Percentiles rank a stretch among this genome's conserved stretches.
These are phyloP conservation scores for Populus tomentosa DNA, from an alignment of 441 rosid species.

Conservation along the genomic window DNA sequence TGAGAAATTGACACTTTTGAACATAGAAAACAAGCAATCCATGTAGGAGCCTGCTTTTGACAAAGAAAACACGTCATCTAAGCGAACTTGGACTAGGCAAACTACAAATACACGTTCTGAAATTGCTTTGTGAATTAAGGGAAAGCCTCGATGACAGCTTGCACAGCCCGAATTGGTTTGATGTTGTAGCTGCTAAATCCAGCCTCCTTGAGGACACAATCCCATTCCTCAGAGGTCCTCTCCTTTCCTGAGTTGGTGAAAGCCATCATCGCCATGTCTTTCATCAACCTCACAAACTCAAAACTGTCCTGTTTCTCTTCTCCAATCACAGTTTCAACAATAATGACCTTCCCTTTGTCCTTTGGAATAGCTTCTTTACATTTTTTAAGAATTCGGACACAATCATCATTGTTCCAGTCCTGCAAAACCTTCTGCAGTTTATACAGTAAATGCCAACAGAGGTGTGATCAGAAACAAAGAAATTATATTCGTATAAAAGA, in stretches of 20 bases:
- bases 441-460: too few species aligned
- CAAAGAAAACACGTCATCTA: too few species aligned
- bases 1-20: background rate
- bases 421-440: constrained; percentile 51
- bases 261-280: constrained; percentile 66
- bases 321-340: constrained; percentile 43
- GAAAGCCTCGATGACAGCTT: constrained; percentile 44
- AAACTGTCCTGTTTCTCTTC: constrained; percentile 31
- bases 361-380: constrained; percentile 49
- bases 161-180: constrained; percentile 34
- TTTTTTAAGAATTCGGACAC: constrained; percentile 48
- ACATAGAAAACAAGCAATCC: background rate
- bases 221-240: constrained; percentile 56
- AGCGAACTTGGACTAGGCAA: too few species aligned
- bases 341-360: constrained; percentile 50
- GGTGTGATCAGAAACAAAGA: too few species aligned
- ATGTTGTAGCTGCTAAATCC: constrained; percentile 42
- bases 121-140: constrained; percentile 12
- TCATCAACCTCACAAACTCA: constrained; percentile 33
- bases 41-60: background rate
- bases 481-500: too few species aligned
- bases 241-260: constrained; percentile 56
- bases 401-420: constrained; percentile 63
- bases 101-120: background rate
- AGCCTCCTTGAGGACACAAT: constrained; percentile 36